Evolutionary conservation across 1,139 yeast species (phyloP).

Genomic region (Schwanniomyces etchellsii): DNA sequence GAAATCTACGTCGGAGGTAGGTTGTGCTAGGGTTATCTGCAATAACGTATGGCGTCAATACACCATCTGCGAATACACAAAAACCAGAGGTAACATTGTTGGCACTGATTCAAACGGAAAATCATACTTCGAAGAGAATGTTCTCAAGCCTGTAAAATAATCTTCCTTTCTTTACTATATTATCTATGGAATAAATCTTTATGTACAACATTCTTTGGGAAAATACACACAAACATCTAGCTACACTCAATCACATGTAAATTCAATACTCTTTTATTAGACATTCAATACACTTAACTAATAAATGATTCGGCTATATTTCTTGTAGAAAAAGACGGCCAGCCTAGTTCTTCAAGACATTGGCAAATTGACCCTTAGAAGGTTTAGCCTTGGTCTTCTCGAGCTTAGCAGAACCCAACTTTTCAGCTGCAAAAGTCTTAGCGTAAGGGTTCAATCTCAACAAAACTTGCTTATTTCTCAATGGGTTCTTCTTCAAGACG

Average conservation of each 20-base stretch:
- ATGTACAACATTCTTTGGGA: no score
- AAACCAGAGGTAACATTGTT: constrained; percentile 54
- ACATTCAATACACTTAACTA: no score
- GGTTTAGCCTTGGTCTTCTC: constrained; percentile 58
- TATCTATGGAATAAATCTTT: no score
- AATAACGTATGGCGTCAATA: constrained; percentile 47
- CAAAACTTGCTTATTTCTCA: constrained; percentile 98
- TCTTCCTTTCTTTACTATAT: no score
- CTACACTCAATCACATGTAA: no score
- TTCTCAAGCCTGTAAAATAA: constrained; percentile 30
- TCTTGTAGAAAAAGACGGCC: no score
- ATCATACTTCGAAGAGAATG: constrained; percentile 47
- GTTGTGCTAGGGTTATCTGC: constrained; percentile 58
- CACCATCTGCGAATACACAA: constrained; percentile 61
- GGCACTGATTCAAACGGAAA: constrained; percentile 25
- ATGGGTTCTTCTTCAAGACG: constrained; percentile 99
- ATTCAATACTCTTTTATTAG: no score
- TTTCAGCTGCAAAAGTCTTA: constrained; percentile 89
- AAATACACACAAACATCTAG: no score
- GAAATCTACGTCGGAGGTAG: constrained; percentile 49
- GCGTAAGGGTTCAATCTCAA: constrained; percentile 99
- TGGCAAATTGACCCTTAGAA: constrained; percentile 67
- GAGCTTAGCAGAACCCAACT: constrained; percentile 82
- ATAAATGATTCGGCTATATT: no score
- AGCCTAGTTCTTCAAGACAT: constrained; percentile 53